Percentiles rank a stretch among this genome's conserved stretches.
Evolutionary conservation across 2,329 filamentous ascomycete genomes (phyloP).

Genomic region (Coniosporium tulheliwenetii): DNA sequence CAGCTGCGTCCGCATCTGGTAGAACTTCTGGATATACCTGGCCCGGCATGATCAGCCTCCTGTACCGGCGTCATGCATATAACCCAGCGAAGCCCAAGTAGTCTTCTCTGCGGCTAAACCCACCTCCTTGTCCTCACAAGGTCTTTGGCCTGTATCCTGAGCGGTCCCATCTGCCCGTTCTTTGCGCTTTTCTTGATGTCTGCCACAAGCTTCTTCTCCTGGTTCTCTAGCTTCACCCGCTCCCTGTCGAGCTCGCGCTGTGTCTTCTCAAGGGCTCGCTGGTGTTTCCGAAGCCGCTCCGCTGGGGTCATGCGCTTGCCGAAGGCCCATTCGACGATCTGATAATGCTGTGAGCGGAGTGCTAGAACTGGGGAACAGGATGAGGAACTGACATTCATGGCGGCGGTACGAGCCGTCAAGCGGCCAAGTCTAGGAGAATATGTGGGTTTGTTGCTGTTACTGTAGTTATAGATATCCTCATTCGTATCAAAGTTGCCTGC

Average conservation of each 20-base stretch:
- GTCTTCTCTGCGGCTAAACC: not conserved
- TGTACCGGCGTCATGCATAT: not conserved
- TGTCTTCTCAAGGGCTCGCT: constrained; percentile 91
- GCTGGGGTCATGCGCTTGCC: constrained; percentile 98
- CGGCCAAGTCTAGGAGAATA: too few relatives aligned
- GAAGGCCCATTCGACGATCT: constrained; percentile 98
- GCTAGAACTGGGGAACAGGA: not conserved
- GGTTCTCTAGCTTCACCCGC: constrained; percentile 88
- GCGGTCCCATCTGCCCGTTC: constrained; percentile 94
- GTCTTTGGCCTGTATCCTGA: constrained; percentile 97
- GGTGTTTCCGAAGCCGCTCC: constrained; percentile 81
- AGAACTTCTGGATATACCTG: constrained; percentile 95
- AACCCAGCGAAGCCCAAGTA: too few relatives aligned
- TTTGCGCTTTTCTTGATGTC: constrained; percentile 99
- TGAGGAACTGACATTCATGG: not conserved
- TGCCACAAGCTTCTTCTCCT: constrained; percentile 90
- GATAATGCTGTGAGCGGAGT: constrained; percentile 1
- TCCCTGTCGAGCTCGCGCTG: constrained; percentile 93
- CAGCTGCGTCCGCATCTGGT: constrained; percentile 90
- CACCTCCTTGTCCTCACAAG: constrained; percentile 77
- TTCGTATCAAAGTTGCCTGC: too few relatives aligned
- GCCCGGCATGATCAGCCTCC: not conserved
- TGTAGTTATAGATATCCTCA: too few relatives aligned
- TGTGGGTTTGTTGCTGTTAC: too few relatives aligned
- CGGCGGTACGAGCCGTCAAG: too few relatives aligned